phyloP scores from a whole-genome alignment of 2,329 filamentous ascomycete genomes.

The Rhynchosporium secalis region DNA sequence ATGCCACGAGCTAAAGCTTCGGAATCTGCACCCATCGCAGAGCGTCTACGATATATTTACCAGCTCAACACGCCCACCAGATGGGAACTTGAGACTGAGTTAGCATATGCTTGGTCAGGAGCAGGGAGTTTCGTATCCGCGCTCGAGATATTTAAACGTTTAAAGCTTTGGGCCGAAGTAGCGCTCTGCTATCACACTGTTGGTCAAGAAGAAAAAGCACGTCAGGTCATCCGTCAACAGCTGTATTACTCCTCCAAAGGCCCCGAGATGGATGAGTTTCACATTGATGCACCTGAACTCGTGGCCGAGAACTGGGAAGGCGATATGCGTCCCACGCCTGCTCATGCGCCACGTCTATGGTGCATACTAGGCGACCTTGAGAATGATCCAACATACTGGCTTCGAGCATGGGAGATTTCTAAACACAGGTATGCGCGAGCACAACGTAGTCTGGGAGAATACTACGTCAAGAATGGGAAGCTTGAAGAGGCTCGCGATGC shows the following conservation, averaged over 20 bases:
- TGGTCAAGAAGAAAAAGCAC: constrained; percentile 76
- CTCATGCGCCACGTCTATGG: constrained; percentile 83
- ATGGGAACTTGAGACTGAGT: constrained; percentile 92
- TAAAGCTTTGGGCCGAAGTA: constrained; percentile 93
- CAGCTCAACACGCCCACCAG: constrained; percentile 79
- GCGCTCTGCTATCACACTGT: constrained; percentile 68
- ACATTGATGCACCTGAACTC: constrained; percentile 53
- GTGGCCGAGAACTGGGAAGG: constrained; percentile 60
- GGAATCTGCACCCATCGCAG: constrained; percentile 75
- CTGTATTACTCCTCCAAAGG: constrained; percentile 67
- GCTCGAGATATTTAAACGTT: constrained; percentile 90
- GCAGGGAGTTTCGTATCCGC: constrained; percentile 87
- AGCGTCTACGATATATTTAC: constrained; percentile 82
- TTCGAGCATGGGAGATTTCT: constrained; percentile 85
- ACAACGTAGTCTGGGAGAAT: constrained; percentile 81
- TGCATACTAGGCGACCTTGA: constrained; percentile 94
- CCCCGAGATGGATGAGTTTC: constrained; percentile 42
- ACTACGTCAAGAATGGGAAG: constrained; percentile 68
- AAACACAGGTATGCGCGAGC: constrained; percentile 79
- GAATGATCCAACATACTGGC: constrained; percentile 70
- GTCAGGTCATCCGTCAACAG: constrained; percentile 72
- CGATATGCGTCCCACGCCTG: constrained; percentile 67
- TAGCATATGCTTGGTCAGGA: constrained; percentile 88
- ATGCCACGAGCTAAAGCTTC: constrained; percentile 72
- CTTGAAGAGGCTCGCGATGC: constrained; percentile 71